Base-by-base conservation (phyloP, 2,329 filamentous ascomycete species). In the Diaporthe amygdali region DNA sequence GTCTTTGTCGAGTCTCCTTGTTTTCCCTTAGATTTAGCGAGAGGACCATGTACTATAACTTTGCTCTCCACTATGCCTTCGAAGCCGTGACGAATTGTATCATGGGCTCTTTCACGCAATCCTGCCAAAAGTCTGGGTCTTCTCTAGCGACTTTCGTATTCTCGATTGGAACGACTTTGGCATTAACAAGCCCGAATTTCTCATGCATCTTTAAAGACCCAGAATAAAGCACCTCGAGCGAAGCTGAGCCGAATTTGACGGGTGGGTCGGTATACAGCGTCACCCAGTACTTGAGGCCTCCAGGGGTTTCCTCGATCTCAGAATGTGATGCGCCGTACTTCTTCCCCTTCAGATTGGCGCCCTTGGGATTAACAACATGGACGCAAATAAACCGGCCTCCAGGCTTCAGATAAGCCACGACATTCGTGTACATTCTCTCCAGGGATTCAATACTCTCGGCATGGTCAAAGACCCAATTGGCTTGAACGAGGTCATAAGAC, bases 401-500 rank as follows among this genome's bases (percentile, higher is more conserved):
- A 17, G 73, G 73, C 54, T 71, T 74, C 20, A 76, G 54, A 17
- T 70, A 70, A 1, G 39, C 17, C 6, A 37, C 47, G 6, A 52
- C 56, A 64, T 74, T 76, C 30, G 51, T 54, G 46, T 72, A 73
- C 70, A 76, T 75, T 27, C n/a, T 69, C 44, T 76, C 73, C 30
- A 74, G 52, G 51, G 41, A 51, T 15, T 52, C 69, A 2, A 49
- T 12, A n/a, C 25, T 56, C 10, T 56, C 51, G 25, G 71, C 74
- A 47, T 74, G 72, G 59, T 72, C 72, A 44, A 75, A 73, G 8
- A 75, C 32, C 72, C 75, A 75, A 52, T 73, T 73, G 7, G 67
- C 74, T 67, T 75, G 66, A 30, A 76, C 73, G 15, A 76, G 22
- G 44, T 76, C 75, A 47, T 76, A 76, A 8, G 51, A 47, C 1